Base-by-base conservation (phyloP, 345 rosid genomes). In the Hibiscus syriacus region DNA sequence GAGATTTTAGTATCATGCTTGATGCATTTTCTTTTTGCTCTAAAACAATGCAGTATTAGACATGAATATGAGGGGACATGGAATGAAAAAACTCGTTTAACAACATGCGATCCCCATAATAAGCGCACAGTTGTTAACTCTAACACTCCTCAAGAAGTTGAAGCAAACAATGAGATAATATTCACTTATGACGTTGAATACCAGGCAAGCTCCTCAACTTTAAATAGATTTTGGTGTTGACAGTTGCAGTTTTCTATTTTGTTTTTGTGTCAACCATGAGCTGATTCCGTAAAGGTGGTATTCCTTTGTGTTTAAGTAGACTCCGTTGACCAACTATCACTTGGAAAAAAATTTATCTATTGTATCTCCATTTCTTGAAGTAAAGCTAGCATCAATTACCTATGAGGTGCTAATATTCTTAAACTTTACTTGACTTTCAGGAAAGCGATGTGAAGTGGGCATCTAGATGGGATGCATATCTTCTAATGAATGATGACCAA, bases 171-270 rank as follows among this genome's bases (percentile, higher is more conserved):
- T 54, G 98, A 92, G 78, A 82, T 92, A 56, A 83, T 92, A 57
- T 86, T 89, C 87, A 92, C 96, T 14, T 92, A 87, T 71, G 98
- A 90, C 74, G 92, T 92, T 73, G 96, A 86, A 36, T 92, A 89
- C 80, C 82, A 78, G 96, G 98, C 83, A 65, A 73, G 86, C 36
- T 79, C 27, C 50, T 64, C 54, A 55, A 38, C 65, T 7, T 5
- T 64, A 19, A 69, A 36, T 29, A 23, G 5, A 25, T 68, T 32
- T 8, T 36, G 16, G 50, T 6, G 8, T 66, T 66, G 10, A 12
- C 27, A 34, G 17, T 38, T 67, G 50, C 34, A 6, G 22, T 11
- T 2, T 71, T 55, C 14, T 0, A 8, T 2, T 2, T 12, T 45
- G 27, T 4, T 12, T 32, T 29, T 4, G 20, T 43, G n/a, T 29